Base-by-base conservation (phyloP, 208 protist species). In the Strigomonas culicis region DNA sequence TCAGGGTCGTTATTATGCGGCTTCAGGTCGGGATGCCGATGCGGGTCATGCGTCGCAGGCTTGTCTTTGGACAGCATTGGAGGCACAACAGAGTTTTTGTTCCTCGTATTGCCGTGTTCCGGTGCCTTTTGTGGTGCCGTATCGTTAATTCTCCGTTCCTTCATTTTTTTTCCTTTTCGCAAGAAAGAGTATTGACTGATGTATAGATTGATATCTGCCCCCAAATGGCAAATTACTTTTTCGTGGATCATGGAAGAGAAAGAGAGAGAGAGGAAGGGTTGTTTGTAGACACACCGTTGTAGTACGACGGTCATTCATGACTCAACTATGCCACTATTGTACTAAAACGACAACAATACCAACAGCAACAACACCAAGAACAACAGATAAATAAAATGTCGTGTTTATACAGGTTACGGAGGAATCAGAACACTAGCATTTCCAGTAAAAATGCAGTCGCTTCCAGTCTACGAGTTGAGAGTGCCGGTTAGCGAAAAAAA, bases 1-100 rank as follows among this genome's bases (percentile, higher is more conserved):
- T 66, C 52, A 22, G 41, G 13, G 55, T 74, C 41, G 30, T 70
- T 24, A 47, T 79, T 79, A 55, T 79, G 63, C 1, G 68, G 60
- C 15, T 44, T 44, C 15, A 44, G 27, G n/a, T 61, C 21, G 13
- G 56, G 56, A 25, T 31, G n/a, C 32, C 2, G 52, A 19, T 31
- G 1, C 4, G 2, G 6, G 28, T 11, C 4, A 24, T 36, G 25
- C 13, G n/a, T 7, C 49, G 39, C 39, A 15, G 11, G 19, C 19
- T 44, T 44, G 19, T 44, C 39, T 44, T 44, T 44, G 8, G 39
- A 44, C 13, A 15, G 39, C 3, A 1, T 19, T 2, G 39, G 1
- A 44, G 39, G 1, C 8, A n/a, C 27, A 11, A n/a, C 27, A 1
- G 50, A 55, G 8, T 32, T 17, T 27, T 55, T 55, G 8, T 36